A percentile compares a stretch with the other conserved stretches of the same genome.
Evolutionary conservation across 1,284 basidiomycete genomes (phyloP).

Genomic region (Heimioporus retisporus): DNA sequence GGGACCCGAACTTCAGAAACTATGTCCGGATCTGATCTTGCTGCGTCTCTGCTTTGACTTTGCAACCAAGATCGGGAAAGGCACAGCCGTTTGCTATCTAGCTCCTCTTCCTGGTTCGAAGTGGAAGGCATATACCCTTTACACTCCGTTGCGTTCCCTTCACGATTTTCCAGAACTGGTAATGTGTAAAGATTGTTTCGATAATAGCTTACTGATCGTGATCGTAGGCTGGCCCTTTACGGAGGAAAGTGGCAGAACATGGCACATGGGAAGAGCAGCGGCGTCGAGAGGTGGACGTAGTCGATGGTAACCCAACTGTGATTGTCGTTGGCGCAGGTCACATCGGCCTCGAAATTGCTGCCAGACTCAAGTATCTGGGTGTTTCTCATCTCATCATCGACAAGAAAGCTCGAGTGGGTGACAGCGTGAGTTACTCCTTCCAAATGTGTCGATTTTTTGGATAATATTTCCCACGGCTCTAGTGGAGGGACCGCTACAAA

Average conservation of each 20-base stretch:
- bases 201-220: slow-evolving; percentile 29
- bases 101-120: slow-evolving; percentile 22
- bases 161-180: slow-evolving; percentile 55
- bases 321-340: slow-evolving; percentile 47
- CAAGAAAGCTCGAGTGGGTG: slow-evolving; percentile 45
- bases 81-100: slow-evolving; percentile 30
- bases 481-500: slow-evolving; percentile 39
- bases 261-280: slow-evolving; percentile 41
- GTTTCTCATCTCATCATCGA: slow-evolving; percentile 49
- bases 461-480: slow-evolving; percentile 30
- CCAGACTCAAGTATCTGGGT: slow-evolving; percentile 49
- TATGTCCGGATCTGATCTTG: slow-evolving; percentile 35
- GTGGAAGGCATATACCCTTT: slow-evolving; percentile 45
- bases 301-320: slow-evolving; percentile 39
- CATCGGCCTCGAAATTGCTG: slow-evolving; percentile 49
- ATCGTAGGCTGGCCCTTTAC: slow-evolving; percentile 33
- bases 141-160: slow-evolving; percentile 59
- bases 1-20: slow-evolving; percentile 34
- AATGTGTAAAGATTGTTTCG: slow-evolving; percentile 37
- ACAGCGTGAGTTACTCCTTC: slow-evolving; percentile 34
- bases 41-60: slow-evolving; percentile 38
- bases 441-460: slow-evolving; percentile 20
- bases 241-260: slow-evolving; percentile 28
- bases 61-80: slow-evolving; percentile 36
- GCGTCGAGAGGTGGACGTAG: slow-evolving; percentile 34